Conservation (phyloP, 441 rosid genomes). For the Adansonia gregorii region DNA sequence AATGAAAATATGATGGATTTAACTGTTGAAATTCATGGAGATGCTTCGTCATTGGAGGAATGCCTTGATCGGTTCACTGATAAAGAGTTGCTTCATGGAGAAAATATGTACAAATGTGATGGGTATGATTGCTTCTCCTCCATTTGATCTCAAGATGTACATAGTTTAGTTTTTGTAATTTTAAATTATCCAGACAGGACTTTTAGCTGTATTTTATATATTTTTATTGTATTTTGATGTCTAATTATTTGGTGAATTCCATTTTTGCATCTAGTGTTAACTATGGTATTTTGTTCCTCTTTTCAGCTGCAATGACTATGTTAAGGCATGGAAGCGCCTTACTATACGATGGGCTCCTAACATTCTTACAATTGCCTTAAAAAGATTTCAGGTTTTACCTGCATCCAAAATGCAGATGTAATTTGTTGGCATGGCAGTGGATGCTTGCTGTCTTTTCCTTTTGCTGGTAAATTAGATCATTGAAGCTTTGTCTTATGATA, state of each 20-base stretch:
- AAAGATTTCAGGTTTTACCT: conserved; percentile 84
- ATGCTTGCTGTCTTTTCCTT: not conserved
- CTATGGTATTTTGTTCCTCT: conserved; percentile 25
- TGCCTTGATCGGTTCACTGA: conserved; percentile 88
- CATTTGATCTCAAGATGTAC: not conserved
- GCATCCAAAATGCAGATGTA: not conserved
- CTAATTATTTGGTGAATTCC: not conserved
- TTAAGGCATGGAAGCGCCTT: conserved; percentile 95
- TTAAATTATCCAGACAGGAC: not conserved
- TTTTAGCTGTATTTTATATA: not conserved
- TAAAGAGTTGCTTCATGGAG: conserved; percentile 90
- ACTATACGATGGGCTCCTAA: conserved; percentile 75
- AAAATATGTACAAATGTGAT: conserved; percentile 95
- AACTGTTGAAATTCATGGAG: conserved; percentile 93
- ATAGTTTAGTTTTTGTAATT: conserved; percentile 4
- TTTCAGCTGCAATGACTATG: conserved; percentile 79
- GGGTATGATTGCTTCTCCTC: conserved; percentile 54
- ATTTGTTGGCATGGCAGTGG: not conserved
- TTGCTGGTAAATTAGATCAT: not conserved
- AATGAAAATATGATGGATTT: conserved; percentile 98
- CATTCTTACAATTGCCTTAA: conserved; percentile 89
- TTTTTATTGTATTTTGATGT: not conserved
- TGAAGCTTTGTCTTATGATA: not conserved
- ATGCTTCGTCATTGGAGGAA: conserved; percentile 87
- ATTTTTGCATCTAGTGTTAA: not conserved